Conservation (phyloP, 2,329 filamentous ascomycete species). For the Sordariomycetes sp. region DNA sequence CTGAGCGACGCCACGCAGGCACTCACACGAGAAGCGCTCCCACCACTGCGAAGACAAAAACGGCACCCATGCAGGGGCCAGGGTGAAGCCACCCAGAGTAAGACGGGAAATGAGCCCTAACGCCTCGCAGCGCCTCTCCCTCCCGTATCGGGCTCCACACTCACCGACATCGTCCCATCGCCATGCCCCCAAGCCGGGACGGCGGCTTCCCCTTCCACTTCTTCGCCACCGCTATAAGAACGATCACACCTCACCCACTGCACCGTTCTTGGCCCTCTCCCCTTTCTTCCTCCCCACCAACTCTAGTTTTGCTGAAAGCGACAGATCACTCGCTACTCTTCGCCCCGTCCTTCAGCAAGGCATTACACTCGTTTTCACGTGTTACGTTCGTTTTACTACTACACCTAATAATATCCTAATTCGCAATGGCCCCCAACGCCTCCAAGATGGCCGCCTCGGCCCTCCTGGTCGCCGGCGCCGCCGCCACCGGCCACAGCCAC, state of each 20-base stretch:
- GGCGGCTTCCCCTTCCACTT: background rate
- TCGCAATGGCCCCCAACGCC: slow-evolving; percentile 1
- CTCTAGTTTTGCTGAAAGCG: background rate
- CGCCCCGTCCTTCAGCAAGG: background rate
- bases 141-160: background rate
- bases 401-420: background rate
- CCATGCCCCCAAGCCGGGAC: background rate
- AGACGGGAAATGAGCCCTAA: background rate
- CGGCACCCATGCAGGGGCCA: too few relatives aligned
- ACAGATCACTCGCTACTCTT: background rate
- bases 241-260: background rate
- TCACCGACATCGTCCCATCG: background rate
- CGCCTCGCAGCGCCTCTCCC: background rate
- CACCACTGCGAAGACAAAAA: too few relatives aligned
- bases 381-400: background rate
- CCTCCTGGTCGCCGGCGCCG: slow-evolving; percentile 14
- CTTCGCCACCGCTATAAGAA: background rate
- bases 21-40: too few relatives aligned
- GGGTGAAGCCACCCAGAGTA: background rate
- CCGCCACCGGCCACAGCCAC: slow-evolving; percentile 9
- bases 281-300: background rate
- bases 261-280: background rate
- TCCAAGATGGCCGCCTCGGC: slow-evolving; percentile 9
- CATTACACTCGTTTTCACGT: background rate
- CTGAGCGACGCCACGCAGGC: too few relatives aligned